A percentile compares a stretch with the other conserved stretches of the same genome.
phyloP scores from a whole-genome alignment of 1,284 basidiomycete species.

The Cryptococcus sp. region DNA sequence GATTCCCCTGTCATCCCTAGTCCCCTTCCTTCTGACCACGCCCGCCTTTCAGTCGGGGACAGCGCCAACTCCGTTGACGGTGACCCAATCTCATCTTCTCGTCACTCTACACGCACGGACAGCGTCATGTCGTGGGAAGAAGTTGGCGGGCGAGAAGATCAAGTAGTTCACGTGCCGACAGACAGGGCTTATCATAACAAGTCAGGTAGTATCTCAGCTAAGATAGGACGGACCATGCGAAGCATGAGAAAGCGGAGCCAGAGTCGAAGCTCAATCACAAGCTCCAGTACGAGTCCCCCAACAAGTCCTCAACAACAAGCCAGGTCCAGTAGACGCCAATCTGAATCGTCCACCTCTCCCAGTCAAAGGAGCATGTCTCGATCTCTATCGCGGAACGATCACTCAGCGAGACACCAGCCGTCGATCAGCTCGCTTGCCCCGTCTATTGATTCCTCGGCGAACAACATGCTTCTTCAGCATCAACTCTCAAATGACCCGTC shows the following conservation, averaged over 20 bases:
- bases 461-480: constrained; percentile 41
- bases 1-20: constrained; percentile 17
- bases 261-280: constrained; percentile 27
- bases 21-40: constrained; percentile 1
- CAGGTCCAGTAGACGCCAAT: constrained; percentile 25
- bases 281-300: constrained; percentile 22
- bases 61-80: background rate
- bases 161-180: constrained; percentile 24
- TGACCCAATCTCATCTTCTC: constrained; percentile 9
- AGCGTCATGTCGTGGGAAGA: constrained; percentile 49
- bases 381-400: constrained; percentile 5
- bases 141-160: constrained; percentile 32
- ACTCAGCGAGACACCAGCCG: constrained; percentile 28
- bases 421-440: constrained; percentile 37
- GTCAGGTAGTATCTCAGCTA: constrained; percentile 42
- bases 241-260: constrained; percentile 38
- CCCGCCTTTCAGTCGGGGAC: background rate
- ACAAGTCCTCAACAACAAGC: constrained; percentile 25
- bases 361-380: constrained; percentile 9
- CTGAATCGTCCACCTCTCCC: constrained; percentile 29
- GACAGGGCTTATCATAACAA: constrained; percentile 39
- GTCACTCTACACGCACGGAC: constrained; percentile 17
- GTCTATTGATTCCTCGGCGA: constrained; percentile 31
- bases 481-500: constrained; percentile 36
- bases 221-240: constrained; percentile 38